Evolutionary conservation across 129 eudicot species (phyloP).

Genomic region (Chrysanthemum lavandulifolium): DNA sequence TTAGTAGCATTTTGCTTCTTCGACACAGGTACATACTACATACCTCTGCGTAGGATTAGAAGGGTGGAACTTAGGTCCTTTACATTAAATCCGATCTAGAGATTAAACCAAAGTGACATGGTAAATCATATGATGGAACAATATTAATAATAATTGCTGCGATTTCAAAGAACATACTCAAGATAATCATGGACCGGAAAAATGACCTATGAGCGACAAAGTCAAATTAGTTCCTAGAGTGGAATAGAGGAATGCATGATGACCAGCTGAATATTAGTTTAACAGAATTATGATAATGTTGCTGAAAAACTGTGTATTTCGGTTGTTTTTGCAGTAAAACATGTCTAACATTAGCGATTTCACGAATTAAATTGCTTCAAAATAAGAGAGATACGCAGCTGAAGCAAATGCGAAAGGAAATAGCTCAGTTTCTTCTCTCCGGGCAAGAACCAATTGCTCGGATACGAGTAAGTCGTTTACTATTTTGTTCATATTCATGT

Average conservation of each 20-base stretch:
- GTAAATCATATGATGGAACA: not conserved
- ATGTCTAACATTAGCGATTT: conserved; percentile 76
- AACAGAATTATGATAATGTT: not conserved
- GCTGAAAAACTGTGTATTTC: conserved; percentile 4
- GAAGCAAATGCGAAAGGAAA: conserved; percentile 90
- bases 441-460: conserved; percentile 96
- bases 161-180: not conserved
- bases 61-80: no score
- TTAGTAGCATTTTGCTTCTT: no score
- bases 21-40: no score
- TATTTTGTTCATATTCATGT: not conserved
- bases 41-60: no score
- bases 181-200: conserved; percentile 9
- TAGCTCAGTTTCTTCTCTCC: conserved; percentile 81
- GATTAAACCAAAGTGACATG: not conserved
- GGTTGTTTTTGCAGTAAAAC: conserved; percentile 76
- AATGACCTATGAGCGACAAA: not conserved
- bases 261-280: not conserved
- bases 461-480: conserved; percentile 55
- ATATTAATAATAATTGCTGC: not conserved
- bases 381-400: conserved; percentile 87
- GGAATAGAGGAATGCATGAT: not conserved
- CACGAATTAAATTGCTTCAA: conserved; percentile 87
- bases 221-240: not conserved
- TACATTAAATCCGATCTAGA: not conserved